Evolutionary conservation across 768 basidiomycete species (phyloP).

Genomic region (Tylopilus vinaceipallidus): DNA sequence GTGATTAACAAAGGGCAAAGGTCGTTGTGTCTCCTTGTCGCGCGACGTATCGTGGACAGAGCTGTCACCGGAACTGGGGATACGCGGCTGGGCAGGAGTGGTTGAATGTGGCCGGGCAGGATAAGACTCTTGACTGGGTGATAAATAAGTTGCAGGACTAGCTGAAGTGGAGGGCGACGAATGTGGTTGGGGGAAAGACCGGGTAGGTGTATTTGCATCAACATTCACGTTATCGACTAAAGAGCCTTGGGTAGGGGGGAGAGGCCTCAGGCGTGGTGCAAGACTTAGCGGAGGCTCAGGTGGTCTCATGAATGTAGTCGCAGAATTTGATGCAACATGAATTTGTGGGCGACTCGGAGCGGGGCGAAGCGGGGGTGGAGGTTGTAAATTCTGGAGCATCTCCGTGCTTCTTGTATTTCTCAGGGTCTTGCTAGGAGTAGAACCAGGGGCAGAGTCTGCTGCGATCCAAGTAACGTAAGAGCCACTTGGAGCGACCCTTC

Average conservation of each 20-base stretch:
- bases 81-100: constrained; percentile 34
- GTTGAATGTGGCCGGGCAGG: constrained; percentile 67
- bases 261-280: constrained; percentile 27
- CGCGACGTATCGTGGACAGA: constrained; percentile 20
- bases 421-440: constrained; percentile 33
- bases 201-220: constrained; percentile 17
- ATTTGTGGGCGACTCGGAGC: constrained; percentile 33
- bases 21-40: constrained; percentile 31
- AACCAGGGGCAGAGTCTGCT: constrained; percentile 30
- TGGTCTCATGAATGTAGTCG: constrained; percentile 12
- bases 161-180: constrained; percentile 20
- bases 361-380: constrained; percentile 23
- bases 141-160: constrained; percentile 31
- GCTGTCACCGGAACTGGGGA: constrained; percentile 19
- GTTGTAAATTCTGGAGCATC: constrained; percentile 21
- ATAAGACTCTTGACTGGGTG: constrained; percentile 55
- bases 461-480: constrained; percentile 28
- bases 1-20: constrained; percentile 23
- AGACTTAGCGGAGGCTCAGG: constrained; percentile 18
- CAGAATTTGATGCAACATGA: constrained; percentile 19
- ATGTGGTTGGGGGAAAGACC: constrained; percentile 26
- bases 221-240: constrained; percentile 15
- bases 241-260: constrained; percentile 30
- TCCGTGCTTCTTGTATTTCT: constrained; percentile 32
- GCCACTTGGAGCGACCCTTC: constrained; percentile 22